Evolutionary conservation across 371 early-diverging fungal species (phyloP), one percentile per base, ranked within the genome.

Genomic region (Chytridium lagenaria): DNA sequence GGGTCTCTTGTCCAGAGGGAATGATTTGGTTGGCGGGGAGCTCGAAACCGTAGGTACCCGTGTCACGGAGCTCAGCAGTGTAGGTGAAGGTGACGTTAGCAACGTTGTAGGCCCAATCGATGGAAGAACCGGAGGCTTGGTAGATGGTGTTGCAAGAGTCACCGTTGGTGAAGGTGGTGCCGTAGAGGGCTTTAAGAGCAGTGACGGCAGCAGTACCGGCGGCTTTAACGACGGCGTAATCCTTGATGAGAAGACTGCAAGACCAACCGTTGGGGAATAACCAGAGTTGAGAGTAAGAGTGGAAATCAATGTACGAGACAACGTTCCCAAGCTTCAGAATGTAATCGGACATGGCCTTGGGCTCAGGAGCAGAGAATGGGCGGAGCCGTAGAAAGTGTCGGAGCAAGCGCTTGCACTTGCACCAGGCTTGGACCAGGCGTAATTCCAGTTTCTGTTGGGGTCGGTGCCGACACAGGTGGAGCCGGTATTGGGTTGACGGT

Each of bases 251-350:
- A 30, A n/a, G 69, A 22, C 30, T 30, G 73, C 79, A 78, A 31
- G 69, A 38, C 49, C 70, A 78, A 30, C 74, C 80, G 63, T 76
- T 71, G 36, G 74, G 74, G 66, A 37, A 74, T 65, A 77, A 64
- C 72, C 67, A 71, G 50, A 73, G 72, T 57, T 77, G 72, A 3
- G 68, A 68, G 68, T 68, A 68, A 39, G 59, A 30, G 67, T 89
- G 90, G 39, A 88, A 78, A 68, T 88, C 88, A 44, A 85, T 82
- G 69, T 81, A 88, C 0, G 69, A 36, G 61, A 49, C 55, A 2
- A 73, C 67, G 37, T 73, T 71, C 16, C 50, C 44, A 7, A 61
- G 36, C 30, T 3, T 5, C 7, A 36, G 5, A 34, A 61, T 28
- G 75, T 78, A 87, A 51, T 80, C 77, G 3, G 83, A 68, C 38